phyloP scores from a whole-genome alignment of 2,329 filamentous ascomycete genomes.

The Falciphora oryzae region DNA sequence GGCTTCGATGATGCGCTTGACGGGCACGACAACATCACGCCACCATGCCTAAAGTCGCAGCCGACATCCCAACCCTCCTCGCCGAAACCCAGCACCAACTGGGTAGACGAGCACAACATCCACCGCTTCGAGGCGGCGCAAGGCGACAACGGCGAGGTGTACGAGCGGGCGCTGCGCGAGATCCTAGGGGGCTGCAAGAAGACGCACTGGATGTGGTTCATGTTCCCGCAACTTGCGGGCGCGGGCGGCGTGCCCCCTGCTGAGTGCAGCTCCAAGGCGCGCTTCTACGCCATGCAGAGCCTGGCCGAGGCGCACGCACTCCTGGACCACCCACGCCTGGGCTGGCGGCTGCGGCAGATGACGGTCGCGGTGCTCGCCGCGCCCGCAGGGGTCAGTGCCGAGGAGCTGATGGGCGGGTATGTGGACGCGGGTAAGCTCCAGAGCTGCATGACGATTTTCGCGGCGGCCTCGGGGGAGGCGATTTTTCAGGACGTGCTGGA shows the following conservation, averaged over 20 bases:
- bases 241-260: not conserved
- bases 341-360: constrained; percentile 6
- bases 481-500: not conserved
- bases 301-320: constrained; percentile 9
- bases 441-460: constrained; percentile 12
- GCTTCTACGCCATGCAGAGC: constrained; percentile 3
- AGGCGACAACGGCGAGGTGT: not conserved
- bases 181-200: constrained; percentile 4
- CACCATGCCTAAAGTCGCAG: too few relatives aligned
- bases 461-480: not conserved
- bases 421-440: constrained; percentile 10
- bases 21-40: too few relatives aligned
- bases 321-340: constrained; percentile 9
- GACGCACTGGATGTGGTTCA: constrained; percentile 12
- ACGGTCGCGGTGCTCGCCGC: not conserved
- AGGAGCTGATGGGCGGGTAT: not conserved
- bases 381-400: not conserved
- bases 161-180: constrained; percentile 4
- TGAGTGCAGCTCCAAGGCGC: not conserved
- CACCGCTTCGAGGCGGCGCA: not conserved
- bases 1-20: too few relatives aligned
- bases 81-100: too few relatives aligned
- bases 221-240: constrained; percentile 11
- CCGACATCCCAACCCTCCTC: too few relatives aligned
- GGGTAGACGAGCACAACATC: not conserved